phyloP scores from a whole-genome alignment of 257 asterid genomes.

The Cinchona pubescens region DNA sequence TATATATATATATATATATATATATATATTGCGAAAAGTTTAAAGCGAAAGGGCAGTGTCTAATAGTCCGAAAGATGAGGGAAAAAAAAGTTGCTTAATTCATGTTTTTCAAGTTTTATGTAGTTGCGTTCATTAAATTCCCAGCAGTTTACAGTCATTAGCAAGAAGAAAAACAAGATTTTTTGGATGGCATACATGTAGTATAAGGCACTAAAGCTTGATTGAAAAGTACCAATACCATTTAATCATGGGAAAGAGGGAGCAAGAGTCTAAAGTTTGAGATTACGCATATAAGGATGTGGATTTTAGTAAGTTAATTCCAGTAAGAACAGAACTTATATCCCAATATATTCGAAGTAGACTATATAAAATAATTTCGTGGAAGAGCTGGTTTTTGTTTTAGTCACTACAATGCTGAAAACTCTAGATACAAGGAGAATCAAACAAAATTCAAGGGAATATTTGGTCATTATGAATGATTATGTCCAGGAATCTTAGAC shows the following conservation, averaged over 20 bases:
- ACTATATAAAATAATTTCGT: neutral
- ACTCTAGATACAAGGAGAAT: neutral
- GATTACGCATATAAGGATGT: neutral
- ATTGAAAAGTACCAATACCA: neutral
- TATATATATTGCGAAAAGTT: neutral
- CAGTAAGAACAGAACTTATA: neutral
- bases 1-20: no score
- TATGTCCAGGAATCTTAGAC: neutral
- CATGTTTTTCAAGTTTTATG: neutral
- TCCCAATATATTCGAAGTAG: neutral
- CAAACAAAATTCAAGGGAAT: conserved; percentile 6
- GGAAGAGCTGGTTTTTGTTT: conserved; percentile 2
- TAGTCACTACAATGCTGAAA: neutral
- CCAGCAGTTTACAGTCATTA: neutral
- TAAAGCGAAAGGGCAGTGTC: neutral
- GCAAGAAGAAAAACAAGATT: neutral
- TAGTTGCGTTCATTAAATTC: neutral
- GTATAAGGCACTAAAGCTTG: neutral
- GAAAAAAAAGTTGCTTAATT: neutral
- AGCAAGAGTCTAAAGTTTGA: neutral
- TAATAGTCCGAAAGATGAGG: neutral
- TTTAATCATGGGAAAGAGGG: neutral
- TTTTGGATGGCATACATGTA: neutral
- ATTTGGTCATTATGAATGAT: neutral
- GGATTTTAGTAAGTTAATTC: neutral